Base-by-base conservation (phyloP, 148 eudicot species). In the Chenopodium suecicum region DNA sequence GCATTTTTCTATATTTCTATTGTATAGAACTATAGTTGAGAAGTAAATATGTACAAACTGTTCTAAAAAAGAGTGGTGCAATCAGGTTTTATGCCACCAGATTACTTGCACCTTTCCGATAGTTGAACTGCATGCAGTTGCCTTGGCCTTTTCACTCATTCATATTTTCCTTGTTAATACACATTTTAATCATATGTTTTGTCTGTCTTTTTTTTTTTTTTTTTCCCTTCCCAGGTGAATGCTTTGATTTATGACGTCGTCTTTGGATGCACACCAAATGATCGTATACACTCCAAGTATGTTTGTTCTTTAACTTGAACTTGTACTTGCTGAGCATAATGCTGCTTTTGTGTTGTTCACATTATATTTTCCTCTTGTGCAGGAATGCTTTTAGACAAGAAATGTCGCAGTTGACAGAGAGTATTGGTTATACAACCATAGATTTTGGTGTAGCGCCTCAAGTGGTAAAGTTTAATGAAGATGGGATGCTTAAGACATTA, bases 371-470 rank as follows among this genome's bases (percentile, higher is more conserved):
- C 10, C 64, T 25, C 8, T 29, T 73, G 65, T 78, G 54, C 88
- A 95, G 98, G 88, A 81, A 85, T 32, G 89, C 86, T 52, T 85
- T 91, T 80, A 90, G 98, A 83, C 90, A 89, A 83, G 90, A 89
- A 79, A 89, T 89, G 89, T 85, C 75, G 66, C 86, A 93, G 54
- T 82, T 89, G 80, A 93, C 81, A 84, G 97, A 91, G 81, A 90
- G 84, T 82, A 84, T 86, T 12, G 94, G 93, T 63, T 86, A 91
- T 86, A 93, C 94, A 32, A 92, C 96, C 56, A 92, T 93, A n/a
- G 98, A 95, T 88, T 82, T 93, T 37, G 98, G 98, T 69, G 96
- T 95, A 73, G 98, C 96, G 27, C 90, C 96, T 48, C 81, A 81
- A 81, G 85, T 83, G 46, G 63, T 89, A 4, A 91, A 88, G 72